A percentile compares a stretch with the other conserved stretches of the same genome.
Conservation (phyloP, 768 basidiomycete genomes). For the Podaxis sp. region DNA sequence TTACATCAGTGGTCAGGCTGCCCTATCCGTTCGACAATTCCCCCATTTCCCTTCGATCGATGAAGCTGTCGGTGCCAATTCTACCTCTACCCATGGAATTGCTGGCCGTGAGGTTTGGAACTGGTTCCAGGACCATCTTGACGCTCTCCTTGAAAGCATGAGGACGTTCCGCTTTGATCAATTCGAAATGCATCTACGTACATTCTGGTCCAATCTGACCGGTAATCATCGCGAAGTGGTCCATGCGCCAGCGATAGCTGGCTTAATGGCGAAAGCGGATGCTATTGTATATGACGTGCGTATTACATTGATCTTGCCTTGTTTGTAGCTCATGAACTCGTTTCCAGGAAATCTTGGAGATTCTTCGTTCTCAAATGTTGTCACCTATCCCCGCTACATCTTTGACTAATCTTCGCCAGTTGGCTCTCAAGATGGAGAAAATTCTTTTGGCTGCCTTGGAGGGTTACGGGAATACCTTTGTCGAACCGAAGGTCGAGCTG, state of each 20-base stretch:
- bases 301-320: constrained; percentile 19
- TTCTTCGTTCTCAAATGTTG: constrained; percentile 81
- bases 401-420: constrained; percentile 69
- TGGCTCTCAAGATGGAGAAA: constrained; percentile 92
- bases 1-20: constrained; percentile 51
- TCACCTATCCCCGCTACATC: constrained; percentile 70
- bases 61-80: constrained; percentile 75
- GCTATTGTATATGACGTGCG: constrained; percentile 89
- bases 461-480: constrained; percentile 83
- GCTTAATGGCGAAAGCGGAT: constrained; percentile 87
- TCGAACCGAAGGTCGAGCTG: constrained; percentile 88
- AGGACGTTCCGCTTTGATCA: constrained; percentile 82
- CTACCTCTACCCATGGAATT: constrained; percentile 73
- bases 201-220: constrained; percentile 79
- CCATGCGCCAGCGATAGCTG: constrained; percentile 85
- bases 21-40: constrained; percentile 70
- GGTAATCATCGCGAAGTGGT: constrained; percentile 84
- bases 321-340: constrained; percentile 16
- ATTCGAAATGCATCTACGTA: constrained; percentile 83
- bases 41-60: constrained; percentile 84
- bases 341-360: constrained; percentile 81
- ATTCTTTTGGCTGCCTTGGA: constrained; percentile 80
- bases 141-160: constrained; percentile 76
- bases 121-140: constrained; percentile 91
- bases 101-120: constrained; percentile 87